Base-by-base conservation (phyloP, 768 basidiomycete genomes). In the Mycena latifolia region DNA sequence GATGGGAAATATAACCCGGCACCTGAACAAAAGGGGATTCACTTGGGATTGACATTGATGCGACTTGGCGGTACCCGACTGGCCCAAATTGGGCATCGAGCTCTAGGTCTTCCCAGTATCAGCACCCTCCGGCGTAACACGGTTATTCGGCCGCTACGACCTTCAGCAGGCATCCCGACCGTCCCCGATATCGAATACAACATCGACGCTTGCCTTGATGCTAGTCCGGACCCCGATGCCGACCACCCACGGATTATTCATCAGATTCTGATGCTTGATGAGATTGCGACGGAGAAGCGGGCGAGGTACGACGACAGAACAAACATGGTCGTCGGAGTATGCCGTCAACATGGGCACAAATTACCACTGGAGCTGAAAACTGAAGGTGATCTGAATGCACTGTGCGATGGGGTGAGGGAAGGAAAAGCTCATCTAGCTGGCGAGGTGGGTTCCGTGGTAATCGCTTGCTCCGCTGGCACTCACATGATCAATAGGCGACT, bases 271-370 rank as follows among this genome's bases (percentile, higher is more conserved):
- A 51, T 60, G 47, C 31, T 60, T 37, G 58, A 60, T 25, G 58
- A 60, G 35, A 50, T 60, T 15, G 58, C 58, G 20, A 60, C 50
- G 3, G 58, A 60, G 28, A 41, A 29, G 20, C 47, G 58, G 18
- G 35, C 24, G 17, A 27, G 58, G 35, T 50, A 52, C 27, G 58
- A 60, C 18, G 59, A 61, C n/a, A 39, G 28, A 9, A 61, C 33
- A 4, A 61, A 61, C 39, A 61, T 31, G 28, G 22, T 61, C 9
- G 24, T 61, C 0, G 50, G 59, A 6, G 25, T 45, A n/a, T 61
- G 59, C 27, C 59, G 59, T 1, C 41, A 51, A 20, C 51, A 53
- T 14, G 45, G 59, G n/a, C n/a, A 31, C 28, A 43, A 25, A 22
- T 2, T 61, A 7, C 51, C 59, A 9, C 50, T 43, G 11, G 50